Base-by-base conservation (phyloP, 2,329 filamentous ascomycete genomes). In the Fusarium anthophilum region DNA sequence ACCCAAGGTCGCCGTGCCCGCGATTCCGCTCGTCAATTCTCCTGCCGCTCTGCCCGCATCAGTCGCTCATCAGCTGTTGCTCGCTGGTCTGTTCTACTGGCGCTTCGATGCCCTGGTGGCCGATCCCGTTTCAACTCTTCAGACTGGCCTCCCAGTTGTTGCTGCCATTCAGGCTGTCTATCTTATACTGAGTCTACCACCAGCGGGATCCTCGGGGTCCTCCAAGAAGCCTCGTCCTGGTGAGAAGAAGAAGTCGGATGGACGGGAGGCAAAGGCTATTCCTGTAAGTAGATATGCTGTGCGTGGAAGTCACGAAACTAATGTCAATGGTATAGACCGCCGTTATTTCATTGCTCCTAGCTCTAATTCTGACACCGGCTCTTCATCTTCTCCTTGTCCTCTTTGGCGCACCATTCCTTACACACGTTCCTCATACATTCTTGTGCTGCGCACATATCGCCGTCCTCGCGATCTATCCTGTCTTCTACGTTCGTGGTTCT, bases 401-500 rank as follows among this genome's bases (percentile, higher is more conserved):
- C 75, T 97, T 98, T 83, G 96, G 96, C 79, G 96, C 96, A 13
- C 96, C 96, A 0, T 86, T 97, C 60, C 93, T 96, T 38, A 94
- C 94, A 2, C 94, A 98, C 81, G 85, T 92, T 57, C 80, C 87
- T 8, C 92, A 97, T 75, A 99, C 96, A 3, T 81, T 94, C 38
- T 90, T 98, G 41, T 93, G 92, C 81, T 93, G 94, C 6, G 89
- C 92, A 4, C 95, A 98, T 81, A 89, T 98, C 69, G 90, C 95
- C 17, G 83, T 98, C 1, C 90, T 99, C 18, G 90, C 91, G 24
- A 87, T 93, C 1, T 92, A 95, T 66, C 94, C 94, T 6, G 85
- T 98, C 20, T 91, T 98, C 80, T 98, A 97, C 82, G 91, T 92
- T 1, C 94, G 96, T 76, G 96, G 96, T 6, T 90, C 96, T 22